Evolutionary conservation across 1,139 yeast genomes (phyloP), one percentile per base, ranked within the genome.

Genomic region (Lodderomyces parapsilosis): DNA sequence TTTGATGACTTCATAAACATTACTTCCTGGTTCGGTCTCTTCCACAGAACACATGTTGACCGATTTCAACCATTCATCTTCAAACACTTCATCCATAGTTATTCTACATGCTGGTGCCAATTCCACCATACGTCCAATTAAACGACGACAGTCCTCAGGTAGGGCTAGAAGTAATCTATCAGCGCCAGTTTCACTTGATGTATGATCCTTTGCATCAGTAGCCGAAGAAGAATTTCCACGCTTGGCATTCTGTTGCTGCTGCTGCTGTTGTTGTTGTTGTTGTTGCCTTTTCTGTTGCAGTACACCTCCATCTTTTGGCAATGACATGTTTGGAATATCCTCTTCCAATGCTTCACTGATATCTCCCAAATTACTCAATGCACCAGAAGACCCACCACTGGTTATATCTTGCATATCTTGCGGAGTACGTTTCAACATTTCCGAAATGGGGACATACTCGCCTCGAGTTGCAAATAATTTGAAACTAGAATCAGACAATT

Each of bases 61-160:
- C 19, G 80, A 66, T 39, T 66, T 60, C 42, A 91, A 65, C 96
- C 96, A 90, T 6, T 78, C 69, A 58, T 89, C 96, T 22, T 76
- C 69, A 74, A 89, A 86, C 52, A 90, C 84, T 48, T 87, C 95
- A 47, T 86, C 91, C 42, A 91, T 83, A 24, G 82, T 75, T n/a
- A 86, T 86, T 55, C 98, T 81, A 58, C 91, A 83, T 2, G 93
- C 93, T 1, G 94, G 94, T 0, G 94, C 90, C 49, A 86, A 65
- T 46, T 81, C 87, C 38, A 86, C 91, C 94, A 86, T 86, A 49
- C 79, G 74, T 4, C 85, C 78, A 49, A 86, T 77, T 49, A 86
- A 70, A 7, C 78, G 66, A 42, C 91, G 79, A 38, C 85, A 76
- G 47, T 83, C 87, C 48, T 75, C 81, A 1, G 90, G 89, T 40